Base-by-base conservation (phyloP, 2,329 filamentous ascomycete genomes). In the Aspergillus bombycis region DNA sequence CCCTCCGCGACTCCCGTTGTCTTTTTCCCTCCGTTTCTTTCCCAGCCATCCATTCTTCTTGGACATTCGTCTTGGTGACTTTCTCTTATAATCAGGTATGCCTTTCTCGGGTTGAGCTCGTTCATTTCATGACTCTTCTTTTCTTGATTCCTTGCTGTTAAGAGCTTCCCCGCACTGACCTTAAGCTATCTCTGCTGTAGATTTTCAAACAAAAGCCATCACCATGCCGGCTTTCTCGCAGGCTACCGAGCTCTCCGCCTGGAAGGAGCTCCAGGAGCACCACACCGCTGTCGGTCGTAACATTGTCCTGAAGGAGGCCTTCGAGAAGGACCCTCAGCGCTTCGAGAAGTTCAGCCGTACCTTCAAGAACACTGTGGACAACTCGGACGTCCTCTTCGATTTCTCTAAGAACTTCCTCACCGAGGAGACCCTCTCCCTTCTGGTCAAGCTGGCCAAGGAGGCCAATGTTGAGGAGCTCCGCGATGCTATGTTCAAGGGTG, bases 331-430 rank as follows among this genome's bases (percentile, higher is more conserved):
- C 78, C 89, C 93, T 57, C 79, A 91, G 77, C 93, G 95, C 67
- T 98, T 97, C 84, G 82, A 90, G 75, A 96, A 95, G 82, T 94
- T 97, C 84, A 91, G 89, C 77, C 91, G 89, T 78, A 92, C 87
- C 75, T 97, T 98, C 81, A 83, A 86, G 72, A 94, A 92, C 80
- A 79, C 86, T 59, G 89, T 91, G 70, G 92, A 96, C 75, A 86
- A 86, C 74, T 89, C 88, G 71, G 93, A 97, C 69, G 95, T 96
- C 74, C 88, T 99, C 68, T 99, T 98, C 81, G 95, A 99, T 82
- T 99, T 97, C 83, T 95, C 91, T 84, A 99, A 99, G 89, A 99
- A 99, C 88, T 94, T 99, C 81, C 80, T 98, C 74, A 95, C 91
- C 66, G 92, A 97, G 71, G 94, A 98, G 82, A 98, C 94, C 5